A percentile compares a stretch with the other conserved stretches of the same genome.
Evolutionary conservation across 1,284 basidiomycete species (phyloP).

Genomic region (Ustilago esculenta): DNA sequence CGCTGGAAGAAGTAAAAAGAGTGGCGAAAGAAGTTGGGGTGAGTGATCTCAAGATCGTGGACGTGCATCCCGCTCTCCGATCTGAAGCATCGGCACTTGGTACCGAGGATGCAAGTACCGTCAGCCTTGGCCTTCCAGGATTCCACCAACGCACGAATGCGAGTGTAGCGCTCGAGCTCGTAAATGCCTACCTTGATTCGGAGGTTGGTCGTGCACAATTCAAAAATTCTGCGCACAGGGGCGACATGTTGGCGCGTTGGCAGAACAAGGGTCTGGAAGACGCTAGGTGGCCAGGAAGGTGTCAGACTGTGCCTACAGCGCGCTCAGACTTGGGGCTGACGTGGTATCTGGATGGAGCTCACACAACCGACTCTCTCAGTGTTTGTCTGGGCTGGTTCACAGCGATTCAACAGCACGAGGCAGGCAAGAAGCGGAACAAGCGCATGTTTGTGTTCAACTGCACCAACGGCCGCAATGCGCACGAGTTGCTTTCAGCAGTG

Average conservation of each 20-base stretch:
- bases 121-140: constrained; percentile 80
- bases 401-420: constrained; percentile 11
- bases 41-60: constrained; percentile 25
- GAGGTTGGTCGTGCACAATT: constrained; percentile 56
- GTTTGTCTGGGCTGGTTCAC: constrained; percentile 86
- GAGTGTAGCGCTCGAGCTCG: constrained; percentile 81
- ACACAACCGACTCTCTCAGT: constrained; percentile 88
- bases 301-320: constrained; percentile 79
- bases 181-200: constrained; percentile 76
- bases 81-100: constrained; percentile 18
- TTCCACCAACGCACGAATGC: constrained; percentile 90
- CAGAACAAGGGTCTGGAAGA: constrained; percentile 76
- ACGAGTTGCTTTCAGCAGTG: constrained; percentile 76
- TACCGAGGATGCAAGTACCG: not conserved
- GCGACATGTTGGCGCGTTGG: constrained; percentile 33
- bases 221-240: constrained; percentile 17
- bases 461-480: constrained; percentile 85
- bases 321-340: constrained; percentile 69
- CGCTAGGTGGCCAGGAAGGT: constrained; percentile 94
- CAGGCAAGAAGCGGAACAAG: constrained; percentile 52
- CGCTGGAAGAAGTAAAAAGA: constrained; percentile 75
- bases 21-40: constrained; percentile 75
- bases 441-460: constrained; percentile 93
- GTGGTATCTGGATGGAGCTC: constrained; percentile 96
- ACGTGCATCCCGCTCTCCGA: constrained; percentile 33